Conservation (phyloP, 495 filamentous ascomycete species). For the Monascus purpureus region DNA sequence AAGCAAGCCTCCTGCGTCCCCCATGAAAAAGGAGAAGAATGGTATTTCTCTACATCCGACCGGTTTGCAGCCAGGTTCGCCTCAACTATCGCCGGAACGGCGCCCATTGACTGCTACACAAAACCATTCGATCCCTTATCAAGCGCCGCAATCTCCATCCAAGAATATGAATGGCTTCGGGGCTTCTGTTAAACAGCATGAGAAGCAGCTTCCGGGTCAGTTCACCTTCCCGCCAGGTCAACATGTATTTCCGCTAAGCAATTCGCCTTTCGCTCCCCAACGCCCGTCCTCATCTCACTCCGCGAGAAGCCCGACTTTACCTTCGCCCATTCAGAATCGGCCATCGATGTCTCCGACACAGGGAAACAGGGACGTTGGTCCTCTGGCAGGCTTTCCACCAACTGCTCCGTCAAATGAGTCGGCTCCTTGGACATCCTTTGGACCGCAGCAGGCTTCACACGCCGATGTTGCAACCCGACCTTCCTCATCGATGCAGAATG, state of each 20-base stretch:
- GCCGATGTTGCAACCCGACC: not conserved
- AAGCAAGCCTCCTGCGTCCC: constrained; percentile 10
- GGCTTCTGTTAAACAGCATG: constrained; percentile 12
- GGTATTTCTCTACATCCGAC: constrained; percentile 7
- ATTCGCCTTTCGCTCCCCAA: constrained; percentile 19
- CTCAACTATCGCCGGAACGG: constrained; percentile 26
- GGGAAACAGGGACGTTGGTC: constrained; percentile 31
- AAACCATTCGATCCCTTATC: constrained; percentile 20
- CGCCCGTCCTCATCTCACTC: constrained; percentile 36
- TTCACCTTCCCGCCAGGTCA: constrained; percentile 19
- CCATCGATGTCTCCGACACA: constrained; percentile 39
- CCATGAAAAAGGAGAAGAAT: constrained; percentile 18
- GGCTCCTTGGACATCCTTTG: constrained; percentile 21
- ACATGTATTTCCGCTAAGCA: constrained; percentile 8
- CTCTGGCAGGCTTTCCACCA: constrained; percentile 29
- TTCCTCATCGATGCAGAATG: constrained; percentile 9
- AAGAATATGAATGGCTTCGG: constrained; percentile 18
- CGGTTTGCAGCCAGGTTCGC: constrained; percentile 8
- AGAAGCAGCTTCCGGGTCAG: constrained; percentile 20
- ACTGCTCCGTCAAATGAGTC: constrained; percentile 15
- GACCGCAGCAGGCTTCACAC: constrained; percentile 15
- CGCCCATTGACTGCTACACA: constrained; percentile 16
- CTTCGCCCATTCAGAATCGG: constrained; percentile 29
- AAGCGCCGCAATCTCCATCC: constrained; percentile 23
- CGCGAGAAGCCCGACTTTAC: constrained; percentile 18